These are phyloP conservation scores for Fusarium torulosum DNA, from an alignment of 2,329 filamentous ascomycete species.

Conservation along the genomic window DNA sequence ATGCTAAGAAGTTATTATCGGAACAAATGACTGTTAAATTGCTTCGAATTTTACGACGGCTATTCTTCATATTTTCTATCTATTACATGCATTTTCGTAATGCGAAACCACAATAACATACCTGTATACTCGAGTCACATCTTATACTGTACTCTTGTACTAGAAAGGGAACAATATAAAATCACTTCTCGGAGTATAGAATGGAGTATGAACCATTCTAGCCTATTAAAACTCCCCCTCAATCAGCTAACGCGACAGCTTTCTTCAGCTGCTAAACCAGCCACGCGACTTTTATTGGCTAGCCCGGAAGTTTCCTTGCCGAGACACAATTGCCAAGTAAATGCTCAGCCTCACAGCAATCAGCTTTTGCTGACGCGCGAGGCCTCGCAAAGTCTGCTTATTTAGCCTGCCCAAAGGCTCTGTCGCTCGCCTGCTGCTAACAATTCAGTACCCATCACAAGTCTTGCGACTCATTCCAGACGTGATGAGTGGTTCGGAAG, in stretches of 20 bases:
- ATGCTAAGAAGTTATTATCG: too few species aligned
- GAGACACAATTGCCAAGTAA: constrained; percentile 3
- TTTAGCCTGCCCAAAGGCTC: background rate
- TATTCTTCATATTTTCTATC: too few species aligned
- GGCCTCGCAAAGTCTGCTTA: background rate
- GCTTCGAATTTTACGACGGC: too few species aligned
- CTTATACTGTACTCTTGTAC: too few species aligned
- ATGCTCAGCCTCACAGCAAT: constrained; percentile 34
- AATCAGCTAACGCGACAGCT: background rate
- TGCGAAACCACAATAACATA: too few species aligned
- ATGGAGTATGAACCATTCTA: too few species aligned
- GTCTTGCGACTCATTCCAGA: background rate
- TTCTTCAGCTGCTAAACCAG: background rate
- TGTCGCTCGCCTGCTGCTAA: background rate
- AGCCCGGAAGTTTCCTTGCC: constrained; percentile 13
- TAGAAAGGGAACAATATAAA: too few species aligned
- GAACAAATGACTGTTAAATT: too few species aligned
- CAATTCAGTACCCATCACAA: rapidly evolving
- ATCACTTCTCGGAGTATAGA: too few species aligned
- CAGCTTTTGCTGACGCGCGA: constrained; percentile 23
- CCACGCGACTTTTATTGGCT: constrained; percentile 14
- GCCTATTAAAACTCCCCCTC: background rate
- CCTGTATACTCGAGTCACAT: too few species aligned
- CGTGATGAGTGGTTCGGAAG: constrained; percentile 24
- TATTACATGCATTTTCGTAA: too few species aligned